phyloP scores from a whole-genome alignment of 2,329 filamentous ascomycete species.

The Aurifilum marmelostoma region DNA sequence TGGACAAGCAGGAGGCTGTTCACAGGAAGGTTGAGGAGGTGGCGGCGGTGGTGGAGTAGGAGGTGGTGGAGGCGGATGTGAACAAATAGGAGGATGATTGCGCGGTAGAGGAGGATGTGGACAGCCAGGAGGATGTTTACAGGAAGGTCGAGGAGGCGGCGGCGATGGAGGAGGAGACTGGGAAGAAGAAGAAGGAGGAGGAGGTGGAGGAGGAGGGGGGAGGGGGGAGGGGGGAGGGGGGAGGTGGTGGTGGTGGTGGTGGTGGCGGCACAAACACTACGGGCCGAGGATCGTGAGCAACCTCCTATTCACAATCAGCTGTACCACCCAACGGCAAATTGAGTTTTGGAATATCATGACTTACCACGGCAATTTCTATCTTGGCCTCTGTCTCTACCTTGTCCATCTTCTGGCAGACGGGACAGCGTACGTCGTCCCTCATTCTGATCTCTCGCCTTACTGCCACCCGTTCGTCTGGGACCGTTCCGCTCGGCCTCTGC shows the following conservation, averaged over 20 bases:
- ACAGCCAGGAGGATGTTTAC: too few species aligned
- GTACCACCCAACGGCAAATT: neutral
- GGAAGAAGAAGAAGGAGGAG: neutral
- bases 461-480: neutral
- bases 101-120: too few species aligned
- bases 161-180: neutral
- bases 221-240: too few species aligned
- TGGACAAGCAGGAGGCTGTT: too few species aligned
- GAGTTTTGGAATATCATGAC: neutral
- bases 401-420: neutral
- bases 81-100: too few species aligned
- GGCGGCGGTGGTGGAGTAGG: neutral
- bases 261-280: neutral
- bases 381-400: neutral
- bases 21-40: too few species aligned
- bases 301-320: neutral
- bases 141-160: too few species aligned
- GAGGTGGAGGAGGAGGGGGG: neutral
- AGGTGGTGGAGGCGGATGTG: too few species aligned
- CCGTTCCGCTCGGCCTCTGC: neutral
- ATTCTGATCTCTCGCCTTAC: neutral
- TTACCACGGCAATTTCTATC: neutral
- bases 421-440: neutral
- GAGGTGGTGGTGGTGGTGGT: neutral
- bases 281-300: neutral